These are phyloP conservation scores for Paramecium biaurelia DNA, from an alignment of 73 alveolate species.

Conservation along the genomic window DNA sequence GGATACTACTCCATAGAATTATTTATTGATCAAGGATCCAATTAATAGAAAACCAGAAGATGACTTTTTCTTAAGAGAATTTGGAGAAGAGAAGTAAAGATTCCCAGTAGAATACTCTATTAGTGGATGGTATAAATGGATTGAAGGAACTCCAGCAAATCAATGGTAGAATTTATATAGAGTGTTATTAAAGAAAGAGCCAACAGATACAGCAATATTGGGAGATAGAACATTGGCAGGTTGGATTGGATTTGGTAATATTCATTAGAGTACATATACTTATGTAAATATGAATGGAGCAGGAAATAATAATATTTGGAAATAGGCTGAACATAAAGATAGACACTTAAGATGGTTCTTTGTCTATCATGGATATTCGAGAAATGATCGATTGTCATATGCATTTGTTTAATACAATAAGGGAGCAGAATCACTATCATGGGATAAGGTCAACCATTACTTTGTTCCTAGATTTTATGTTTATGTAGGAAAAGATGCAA, in stretches of 20 bases:
- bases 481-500: slow-evolving; percentile 30
- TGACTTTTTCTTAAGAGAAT: background rate
- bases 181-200: background rate
- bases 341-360: slow-evolving; percentile 40
- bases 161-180: slow-evolving; percentile 37
- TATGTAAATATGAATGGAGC: slow-evolving; percentile 60
- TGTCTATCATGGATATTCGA: slow-evolving; percentile 26
- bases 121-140: slow-evolving; percentile 48
- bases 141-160: slow-evolving; percentile 30
- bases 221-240: slow-evolving; percentile 46
- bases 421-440: background rate
- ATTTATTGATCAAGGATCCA: background rate
- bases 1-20: slow-evolving; percentile 15
- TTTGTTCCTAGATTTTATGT: background rate
- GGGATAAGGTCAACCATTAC: slow-evolving; percentile 36
- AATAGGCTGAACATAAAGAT: slow-evolving; percentile 39
- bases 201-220: slow-evolving; percentile 33
- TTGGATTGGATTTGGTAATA: slow-evolving; percentile 37
- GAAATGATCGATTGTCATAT: background rate
- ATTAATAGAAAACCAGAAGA: slow-evolving; percentile 20
- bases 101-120: background rate
- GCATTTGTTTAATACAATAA: background rate
- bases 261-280: slow-evolving; percentile 39
- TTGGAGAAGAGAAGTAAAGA: background rate
- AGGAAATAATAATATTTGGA: slow-evolving; percentile 46